Evolutionary conservation across 75 land plant genomes (phyloP).

Genomic region (Pinus tabuliformis): DNA sequence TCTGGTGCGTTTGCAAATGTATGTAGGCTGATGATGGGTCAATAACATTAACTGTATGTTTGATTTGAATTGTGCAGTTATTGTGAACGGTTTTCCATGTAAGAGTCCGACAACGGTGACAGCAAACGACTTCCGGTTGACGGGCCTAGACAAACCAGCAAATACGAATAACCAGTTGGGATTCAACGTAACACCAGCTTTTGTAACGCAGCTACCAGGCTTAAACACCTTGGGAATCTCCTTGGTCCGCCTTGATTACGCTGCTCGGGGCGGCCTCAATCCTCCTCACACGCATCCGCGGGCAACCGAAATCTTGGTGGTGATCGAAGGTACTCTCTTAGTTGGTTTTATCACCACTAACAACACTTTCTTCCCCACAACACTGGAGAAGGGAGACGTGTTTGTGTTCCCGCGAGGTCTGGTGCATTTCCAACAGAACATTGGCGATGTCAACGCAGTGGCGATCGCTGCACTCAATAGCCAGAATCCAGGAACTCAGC

Average conservation of each 20-base stretch:
- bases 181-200: slow-evolving; percentile 32
- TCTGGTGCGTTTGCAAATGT: no score
- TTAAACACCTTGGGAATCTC: slow-evolving; percentile 58
- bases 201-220: slow-evolving; percentile 36
- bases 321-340: slow-evolving; percentile 42
- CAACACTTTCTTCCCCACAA: slow-evolving; percentile 32
- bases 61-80: no score
- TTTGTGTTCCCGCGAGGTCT: slow-evolving; percentile 11
- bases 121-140: not conserved
- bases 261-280: slow-evolving; percentile 40
- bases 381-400: slow-evolving; percentile 11
- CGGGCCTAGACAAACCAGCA: slow-evolving; percentile 18
- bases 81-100: no score
- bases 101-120: no score
- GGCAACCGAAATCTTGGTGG: slow-evolving; percentile 59
- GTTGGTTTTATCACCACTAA: slow-evolving; percentile 59
- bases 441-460: no score
- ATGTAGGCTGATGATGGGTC: no score
- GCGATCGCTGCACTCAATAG: slow-evolving; percentile 15
- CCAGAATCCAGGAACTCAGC: slow-evolving; percentile 49
- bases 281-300: slow-evolving; percentile 74
- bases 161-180: slow-evolving; percentile 28
- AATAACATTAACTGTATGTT: no score
- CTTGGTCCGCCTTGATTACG: slow-evolving; percentile 35
- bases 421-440: no score